Conservation (phyloP, 441 rosid species). For the Heliophila coronopifolia region DNA sequence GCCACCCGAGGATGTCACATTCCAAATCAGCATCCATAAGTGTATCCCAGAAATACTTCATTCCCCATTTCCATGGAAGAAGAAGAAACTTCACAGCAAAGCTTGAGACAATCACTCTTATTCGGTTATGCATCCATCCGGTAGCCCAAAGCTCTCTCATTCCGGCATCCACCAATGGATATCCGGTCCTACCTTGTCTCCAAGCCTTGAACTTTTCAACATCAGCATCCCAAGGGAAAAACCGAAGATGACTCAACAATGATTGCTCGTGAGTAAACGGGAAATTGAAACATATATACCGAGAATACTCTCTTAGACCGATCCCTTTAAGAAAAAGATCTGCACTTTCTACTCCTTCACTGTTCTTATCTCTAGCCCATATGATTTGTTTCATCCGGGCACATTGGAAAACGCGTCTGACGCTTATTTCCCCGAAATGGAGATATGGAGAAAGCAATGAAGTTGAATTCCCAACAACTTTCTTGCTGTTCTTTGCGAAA, state of each 20-base stretch:
- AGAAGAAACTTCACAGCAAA: constrained; percentile 80
- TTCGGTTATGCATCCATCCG: constrained; percentile 82
- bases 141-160: constrained; percentile 99
- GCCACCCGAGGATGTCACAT: constrained; percentile 87
- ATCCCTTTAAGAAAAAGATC: constrained; percentile 61
- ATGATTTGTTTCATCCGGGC: constrained; percentile 58
- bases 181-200: constrained; percentile 91
- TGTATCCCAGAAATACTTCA: constrained; percentile 94
- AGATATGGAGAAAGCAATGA: constrained; percentile 80
- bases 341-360: constrained; percentile 53
- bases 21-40: constrained; percentile 88
- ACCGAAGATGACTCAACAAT: constrained; percentile 51
- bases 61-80: constrained; percentile 94
- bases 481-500: constrained; percentile 48
- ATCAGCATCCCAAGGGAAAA: constrained; percentile 73
- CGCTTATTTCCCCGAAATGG: constrained; percentile 80
- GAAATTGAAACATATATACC: constrained; percentile 84
- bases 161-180: constrained; percentile 93
- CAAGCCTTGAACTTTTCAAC: constrained; percentile 64
- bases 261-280: constrained; percentile 81
- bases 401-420: constrained; percentile 61
- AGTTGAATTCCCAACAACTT: constrained; percentile 54
- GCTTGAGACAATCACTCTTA: constrained; percentile 80
- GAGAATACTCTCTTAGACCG: constrained; percentile 81
- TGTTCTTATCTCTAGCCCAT: constrained; percentile 61